Evolutionary conservation across 2,329 filamentous ascomycete species (phyloP).

Genomic region (Mycocentrospora acerina): DNA sequence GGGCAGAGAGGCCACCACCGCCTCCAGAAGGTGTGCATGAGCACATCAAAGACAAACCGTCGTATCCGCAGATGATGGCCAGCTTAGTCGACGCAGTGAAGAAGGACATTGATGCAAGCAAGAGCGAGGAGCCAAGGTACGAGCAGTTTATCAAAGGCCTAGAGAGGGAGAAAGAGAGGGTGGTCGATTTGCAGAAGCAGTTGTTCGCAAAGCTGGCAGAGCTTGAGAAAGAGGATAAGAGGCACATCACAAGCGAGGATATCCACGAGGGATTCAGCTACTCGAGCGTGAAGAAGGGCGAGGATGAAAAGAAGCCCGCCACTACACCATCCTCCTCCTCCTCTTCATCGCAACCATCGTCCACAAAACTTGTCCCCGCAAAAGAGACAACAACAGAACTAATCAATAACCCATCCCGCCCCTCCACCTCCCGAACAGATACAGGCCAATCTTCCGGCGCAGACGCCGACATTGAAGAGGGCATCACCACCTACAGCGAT

Average conservation of each 20-base stretch:
- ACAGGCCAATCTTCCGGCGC: constrained; percentile 57
- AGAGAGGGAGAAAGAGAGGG: constrained; percentile 72
- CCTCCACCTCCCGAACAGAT: constrained; percentile 40
- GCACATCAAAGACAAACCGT: constrained; percentile 72
- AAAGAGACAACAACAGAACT: constrained; percentile 60
- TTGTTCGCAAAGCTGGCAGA: constrained; percentile 72
- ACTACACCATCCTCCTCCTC: constrained; percentile 25
- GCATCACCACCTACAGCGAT: constrained; percentile 31
- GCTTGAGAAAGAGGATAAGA: constrained; percentile 79
- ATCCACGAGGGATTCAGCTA: constrained; percentile 89
- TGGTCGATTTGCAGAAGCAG: constrained; percentile 75
- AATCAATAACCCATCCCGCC: constrained; percentile 64
- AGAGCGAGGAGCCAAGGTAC: constrained; percentile 66
- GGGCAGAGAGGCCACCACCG: constrained; percentile 62
- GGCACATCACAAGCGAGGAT: constrained; percentile 91
- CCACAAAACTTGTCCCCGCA: constrained; percentile 4
- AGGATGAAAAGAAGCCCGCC: constrained; percentile 23
- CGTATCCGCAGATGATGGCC: constrained; percentile 98
- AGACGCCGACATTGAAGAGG: constrained; percentile 64
- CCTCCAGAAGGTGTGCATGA: constrained; percentile 78
- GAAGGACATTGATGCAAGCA: constrained; percentile 72
- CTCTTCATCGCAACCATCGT: too few species aligned
- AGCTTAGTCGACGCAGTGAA: constrained; percentile 93
- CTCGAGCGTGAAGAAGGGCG: constrained; percentile 64
- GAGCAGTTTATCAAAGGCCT: constrained; percentile 78